Conservation (phyloP, 164 flowering plant genomes). For the Tinospora cordifolia region DNA sequence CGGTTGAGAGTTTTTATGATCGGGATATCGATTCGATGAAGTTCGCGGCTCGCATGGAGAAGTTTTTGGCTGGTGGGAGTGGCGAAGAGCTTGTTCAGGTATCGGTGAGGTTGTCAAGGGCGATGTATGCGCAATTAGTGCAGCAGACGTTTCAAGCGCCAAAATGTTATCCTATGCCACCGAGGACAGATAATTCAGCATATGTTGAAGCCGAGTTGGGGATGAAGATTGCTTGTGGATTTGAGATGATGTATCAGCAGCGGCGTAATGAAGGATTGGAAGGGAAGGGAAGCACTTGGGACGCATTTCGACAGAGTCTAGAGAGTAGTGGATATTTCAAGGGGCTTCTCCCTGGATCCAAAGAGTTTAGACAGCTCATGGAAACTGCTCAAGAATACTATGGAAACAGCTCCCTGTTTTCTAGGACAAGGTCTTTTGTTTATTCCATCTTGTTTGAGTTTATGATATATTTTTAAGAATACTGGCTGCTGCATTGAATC, state of each 20-base stretch:
- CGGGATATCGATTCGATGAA: conserved; percentile 86
- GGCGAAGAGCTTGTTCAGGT: conserved; percentile 62
- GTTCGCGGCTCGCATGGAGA: conserved; percentile 77
- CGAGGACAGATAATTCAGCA: conserved; percentile 30
- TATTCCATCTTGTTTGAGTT: background rate
- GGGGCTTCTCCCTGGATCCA: conserved; percentile 78
- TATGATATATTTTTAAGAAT: background rate
- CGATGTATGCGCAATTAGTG: conserved; percentile 89
- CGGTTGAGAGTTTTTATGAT: conserved; percentile 92
- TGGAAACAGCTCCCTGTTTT: conserved; percentile 40
- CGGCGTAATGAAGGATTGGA: conserved; percentile 48
- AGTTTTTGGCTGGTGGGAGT: conserved; percentile 45
- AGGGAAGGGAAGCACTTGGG: conserved; percentile 75
- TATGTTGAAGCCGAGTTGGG: conserved; percentile 83
- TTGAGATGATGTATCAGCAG: conserved; percentile 89
- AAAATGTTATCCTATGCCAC: conserved; percentile 64
- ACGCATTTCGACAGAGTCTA: conserved; percentile 54
- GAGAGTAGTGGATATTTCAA: conserved; percentile 76
- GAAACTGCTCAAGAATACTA: conserved; percentile 73
- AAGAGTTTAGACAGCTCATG: conserved; percentile 66
- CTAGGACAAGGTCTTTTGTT: conserved; percentile 51
- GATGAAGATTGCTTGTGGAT: conserved; percentile 94
- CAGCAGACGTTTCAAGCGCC: conserved; percentile 89
- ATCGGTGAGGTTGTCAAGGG: conserved; percentile 62
- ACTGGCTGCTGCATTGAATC: background rate